These are phyloP conservation scores for Spathaspora sp. DNA, from an alignment of 805 yeast species.

Conservation along the genomic window DNA sequence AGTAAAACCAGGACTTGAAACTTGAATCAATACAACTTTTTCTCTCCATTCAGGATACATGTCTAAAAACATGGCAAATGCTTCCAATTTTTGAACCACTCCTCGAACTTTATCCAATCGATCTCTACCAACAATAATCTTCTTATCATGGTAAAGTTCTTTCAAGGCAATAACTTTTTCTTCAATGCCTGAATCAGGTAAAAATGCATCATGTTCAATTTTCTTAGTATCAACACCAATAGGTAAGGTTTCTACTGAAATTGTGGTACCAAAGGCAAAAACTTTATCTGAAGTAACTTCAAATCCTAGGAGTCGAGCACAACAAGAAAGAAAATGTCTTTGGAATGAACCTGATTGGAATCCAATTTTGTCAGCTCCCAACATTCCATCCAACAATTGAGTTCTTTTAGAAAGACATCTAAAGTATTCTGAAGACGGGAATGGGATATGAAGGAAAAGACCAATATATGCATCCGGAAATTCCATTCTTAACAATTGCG, in stretches of 20 bases:
- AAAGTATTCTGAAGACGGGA: conserved; percentile 92
- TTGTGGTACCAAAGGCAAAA: conserved; percentile 71
- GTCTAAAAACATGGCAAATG: conserved; percentile 81
- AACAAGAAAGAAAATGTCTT: conserved; percentile 87
- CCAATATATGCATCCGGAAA: conserved; percentile 73
- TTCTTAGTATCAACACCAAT: conserved; percentile 81
- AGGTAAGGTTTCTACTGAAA: conserved; percentile 73
- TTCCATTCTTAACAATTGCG: conserved; percentile 77
- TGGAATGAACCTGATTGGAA: conserved; percentile 86
- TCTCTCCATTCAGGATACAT: conserved; percentile 92
- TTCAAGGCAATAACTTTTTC: conserved; percentile 63
- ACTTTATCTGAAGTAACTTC: conserved; percentile 60
- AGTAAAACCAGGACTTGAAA: conserved; percentile 72
- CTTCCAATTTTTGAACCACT: conserved; percentile 87
- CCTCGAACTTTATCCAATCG: conserved; percentile 90
- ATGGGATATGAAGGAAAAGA: conserved; percentile 83
- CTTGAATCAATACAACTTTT: conserved; percentile 85
- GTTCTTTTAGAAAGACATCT: conserved; percentile 82
- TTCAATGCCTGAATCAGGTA: conserved; percentile 40
- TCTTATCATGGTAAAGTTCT: conserved; percentile 58
- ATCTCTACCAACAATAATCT: conserved; percentile 91
- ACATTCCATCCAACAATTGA: conserved; percentile 82
- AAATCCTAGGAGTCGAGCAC: conserved; percentile 82
- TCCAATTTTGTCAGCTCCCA: conserved; percentile 83
- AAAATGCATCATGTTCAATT: conserved; percentile 62